phyloP scores from a whole-genome alignment of 108 stramenopile genomes.

The Pseudonitzschia delicatissima region DNA sequence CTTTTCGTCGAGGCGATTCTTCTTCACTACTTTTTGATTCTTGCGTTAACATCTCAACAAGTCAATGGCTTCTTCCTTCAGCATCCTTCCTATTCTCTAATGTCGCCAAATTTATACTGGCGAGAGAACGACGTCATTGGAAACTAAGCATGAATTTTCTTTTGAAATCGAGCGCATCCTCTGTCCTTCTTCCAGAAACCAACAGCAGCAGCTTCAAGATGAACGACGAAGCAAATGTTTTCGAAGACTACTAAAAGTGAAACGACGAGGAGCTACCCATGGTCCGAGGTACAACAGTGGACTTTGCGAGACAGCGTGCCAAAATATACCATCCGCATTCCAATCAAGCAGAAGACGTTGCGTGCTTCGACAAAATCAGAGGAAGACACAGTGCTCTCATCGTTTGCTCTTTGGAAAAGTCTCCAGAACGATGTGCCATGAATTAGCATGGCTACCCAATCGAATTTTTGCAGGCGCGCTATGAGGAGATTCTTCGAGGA shows the following conservation, averaged over 20 bases:
- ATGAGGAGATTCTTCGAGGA: slow-evolving; percentile 5
- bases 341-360: slow-evolving; percentile 10
- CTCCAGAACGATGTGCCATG: slow-evolving; percentile 63
- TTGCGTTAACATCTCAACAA: not conserved
- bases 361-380: not conserved
- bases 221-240: not conserved
- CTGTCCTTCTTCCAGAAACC: no score
- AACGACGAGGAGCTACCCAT: slow-evolving; percentile 28
- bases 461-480: slow-evolving; percentile 43
- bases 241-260: not conserved
- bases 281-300: slow-evolving; percentile 64
- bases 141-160: no score
- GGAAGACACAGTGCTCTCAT: slow-evolving; percentile 2
- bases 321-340: slow-evolving; percentile 53
- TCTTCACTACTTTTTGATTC: not conserved
- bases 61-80: slow-evolving; percentile 7
- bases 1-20: not conserved
- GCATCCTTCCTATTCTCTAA: not conserved
- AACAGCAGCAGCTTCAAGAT: no score
- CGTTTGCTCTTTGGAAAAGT: slow-evolving; percentile 67
- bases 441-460: slow-evolving; percentile 73
- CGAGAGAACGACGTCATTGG: no score
- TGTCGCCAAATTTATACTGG: not conserved
- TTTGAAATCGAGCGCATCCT: no score
- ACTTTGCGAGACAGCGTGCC: slow-evolving; percentile 56